These are phyloP conservation scores for Piromyces sp. DNA, from an alignment of 192 early-diverging fungal species.

Conservation along the genomic window DNA sequence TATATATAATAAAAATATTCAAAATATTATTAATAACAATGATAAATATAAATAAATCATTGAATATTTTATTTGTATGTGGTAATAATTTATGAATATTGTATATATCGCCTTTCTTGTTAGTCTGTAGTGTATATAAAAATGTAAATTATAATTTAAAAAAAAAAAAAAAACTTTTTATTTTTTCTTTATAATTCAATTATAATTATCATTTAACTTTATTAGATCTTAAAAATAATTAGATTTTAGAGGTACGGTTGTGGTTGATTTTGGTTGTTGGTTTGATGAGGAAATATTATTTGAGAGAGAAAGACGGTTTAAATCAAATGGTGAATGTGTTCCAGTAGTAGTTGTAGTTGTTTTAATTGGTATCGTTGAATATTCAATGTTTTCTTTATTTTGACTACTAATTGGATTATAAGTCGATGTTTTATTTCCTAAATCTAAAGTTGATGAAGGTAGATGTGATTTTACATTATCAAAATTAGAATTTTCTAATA, in stretches of 20 bases:
- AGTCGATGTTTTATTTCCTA: not conserved
- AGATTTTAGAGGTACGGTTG: not conserved
- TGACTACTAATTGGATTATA: not conserved
- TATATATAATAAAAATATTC: too few relatives aligned
- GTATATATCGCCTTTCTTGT: too few relatives aligned
- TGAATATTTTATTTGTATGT: too few relatives aligned
- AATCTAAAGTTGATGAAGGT: not conserved
- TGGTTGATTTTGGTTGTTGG: not conserved
- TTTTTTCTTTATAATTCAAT: too few relatives aligned
- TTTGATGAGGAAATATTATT: not conserved
- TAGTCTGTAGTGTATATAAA: too few relatives aligned
- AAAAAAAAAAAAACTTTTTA: too few relatives aligned
- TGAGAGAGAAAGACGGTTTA: not conserved
- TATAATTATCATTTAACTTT: too few relatives aligned
- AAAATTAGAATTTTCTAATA: not conserved
- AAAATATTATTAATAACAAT: too few relatives aligned
- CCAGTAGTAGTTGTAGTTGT: not conserved
- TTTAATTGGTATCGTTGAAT: not conserved
- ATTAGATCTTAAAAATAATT: not conserved
- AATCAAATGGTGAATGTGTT: not conserved
- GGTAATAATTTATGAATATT: too few relatives aligned
- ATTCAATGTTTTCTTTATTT: not conserved
- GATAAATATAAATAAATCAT: too few relatives aligned
- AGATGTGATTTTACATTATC: not conserved
- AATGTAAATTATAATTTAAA: too few relatives aligned